Base-by-base conservation (phyloP, 768 basidiomycete genomes). In the Lepiota brunneoincarnata region DNA sequence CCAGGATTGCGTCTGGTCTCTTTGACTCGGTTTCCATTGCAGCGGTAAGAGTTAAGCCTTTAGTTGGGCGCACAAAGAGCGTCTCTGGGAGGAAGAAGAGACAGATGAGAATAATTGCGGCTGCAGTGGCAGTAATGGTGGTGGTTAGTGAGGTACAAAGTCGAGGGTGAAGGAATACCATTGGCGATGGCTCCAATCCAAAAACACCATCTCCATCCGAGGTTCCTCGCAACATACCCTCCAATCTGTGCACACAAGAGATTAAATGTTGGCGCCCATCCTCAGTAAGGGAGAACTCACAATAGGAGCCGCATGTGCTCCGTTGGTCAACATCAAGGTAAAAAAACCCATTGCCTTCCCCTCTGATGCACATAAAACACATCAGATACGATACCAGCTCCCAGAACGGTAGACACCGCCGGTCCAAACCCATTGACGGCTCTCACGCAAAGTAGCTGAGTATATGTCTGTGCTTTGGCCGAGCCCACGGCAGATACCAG, bases 261-360 rank as follows among this genome's bases (percentile, higher is more conserved):
- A 15, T 50, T 11, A 49, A 45, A 0, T 18, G 23, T n/a, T n/a
- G 6, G 6, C 11, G 23, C 41, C 18, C 11, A 1, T 38, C n/a
- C n/a, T n/a, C 12, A 24, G 24, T 12, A 35, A 6, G 38, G 15
- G 17, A 20, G 6, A 10, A 60, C 71, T 58, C 47, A 72, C 72
- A 20, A 73, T 72, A 1, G 73, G 73, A 9, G 73, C 73, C 5
- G 72, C 57, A 59, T 75, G 73, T 3, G 69, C 68, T 11, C 73
- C 73, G 60, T 69, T 73, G 1, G 71, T 73, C 23, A 66, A 58
- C 66, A 72, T 69, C 36, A 74, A 59, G 7, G 71, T 71, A 50
- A 72, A 75, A 4, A 74, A 52, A 3, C 72, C 75, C 72, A 75
- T 74, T 0, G 73, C 71, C 68, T 73, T 34, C 75, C 75, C 59